A percentile compares a stretch with the other conserved stretches of the same genome.
Evolutionary conservation across 495 filamentous ascomycete genomes (phyloP).

Genomic region (Penicillium lividum): DNA sequence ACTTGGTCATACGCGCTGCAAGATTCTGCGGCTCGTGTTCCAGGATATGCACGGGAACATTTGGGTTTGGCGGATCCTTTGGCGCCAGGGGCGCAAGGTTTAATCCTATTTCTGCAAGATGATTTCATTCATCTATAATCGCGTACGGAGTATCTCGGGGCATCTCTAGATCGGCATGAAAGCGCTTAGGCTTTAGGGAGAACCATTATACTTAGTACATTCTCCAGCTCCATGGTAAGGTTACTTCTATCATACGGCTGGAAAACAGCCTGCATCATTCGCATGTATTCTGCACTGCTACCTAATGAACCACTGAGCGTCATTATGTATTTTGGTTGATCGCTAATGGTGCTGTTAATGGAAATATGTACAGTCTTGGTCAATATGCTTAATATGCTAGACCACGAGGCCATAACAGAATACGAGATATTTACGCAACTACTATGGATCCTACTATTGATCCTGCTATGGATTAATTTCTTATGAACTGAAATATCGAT

Average conservation of each 20-base stretch:
- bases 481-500: no score
- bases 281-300: background rate
- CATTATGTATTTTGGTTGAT: background rate
- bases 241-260: background rate
- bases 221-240: background rate
- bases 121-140: background rate
- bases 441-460: background rate
- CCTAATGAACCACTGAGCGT: background rate
- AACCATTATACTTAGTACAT: background rate
- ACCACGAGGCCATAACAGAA: background rate
- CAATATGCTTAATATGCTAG: background rate
- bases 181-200: background rate
- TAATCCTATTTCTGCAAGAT: constrained; percentile 7
- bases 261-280: background rate
- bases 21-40: constrained; percentile 15
- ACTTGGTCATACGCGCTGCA: constrained; percentile 9
- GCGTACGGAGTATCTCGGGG: background rate
- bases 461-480: no score
- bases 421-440: background rate
- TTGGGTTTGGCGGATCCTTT: constrained; percentile 9
- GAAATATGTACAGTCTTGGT: background rate
- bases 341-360: background rate
- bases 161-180: background rate
- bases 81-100: constrained; percentile 15
- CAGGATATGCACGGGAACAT: constrained; percentile 22